Evolutionary conservation across 139 green algal species (phyloP), one percentile per base, ranked within the genome.

Genomic region (Astrephomene gubernaculifera): DNA sequence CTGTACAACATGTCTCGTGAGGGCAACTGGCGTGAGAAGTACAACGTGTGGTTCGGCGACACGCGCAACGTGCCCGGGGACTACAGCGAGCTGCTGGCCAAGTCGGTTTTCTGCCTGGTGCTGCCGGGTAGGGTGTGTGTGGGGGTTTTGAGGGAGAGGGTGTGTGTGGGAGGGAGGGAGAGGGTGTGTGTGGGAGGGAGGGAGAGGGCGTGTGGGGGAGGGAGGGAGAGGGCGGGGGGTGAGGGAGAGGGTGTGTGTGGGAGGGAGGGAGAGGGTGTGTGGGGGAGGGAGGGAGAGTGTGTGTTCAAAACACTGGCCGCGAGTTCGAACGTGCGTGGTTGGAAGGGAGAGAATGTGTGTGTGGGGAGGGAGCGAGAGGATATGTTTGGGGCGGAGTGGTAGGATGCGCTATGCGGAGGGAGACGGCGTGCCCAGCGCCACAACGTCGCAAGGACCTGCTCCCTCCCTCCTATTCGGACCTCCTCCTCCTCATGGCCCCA

Each of bases 51-150:
- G 43, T 31, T 75, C 31, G 63, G 63, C n/a, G 78, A 84, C 43
- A 27, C 24, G 41, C 29, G 27, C n/a, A n/a, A 7, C 38, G 41
- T 74, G 43, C 31, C 17, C 5, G 88, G 88, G 2, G 79, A 89
- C 52, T 91, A 91, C 72, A 79, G 44, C 10, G 31, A 71, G 22
- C 73, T 92, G 43, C 79, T 94, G 19, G 49, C 84, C 0, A 61
- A 82, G 22, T 87, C 83, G 64, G 41, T 85, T 38, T 95, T 91
- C 86, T 95, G 90, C 84, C 72, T 95, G 3, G 89, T 93, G 27
- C 65, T 86, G 29, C 89, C 90, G 31, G 91, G 91, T 88, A n/a
- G 74, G 22, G 78, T 75, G 21, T 8, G 14, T 45, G 31, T 27
- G 1, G 0, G 43, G 43, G 43, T 41, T n/a, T n/a, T n/a, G 14